Evolutionary conservation across 345 rosid genomes (phyloP).

Genomic region (Aquilaria sinensis): DNA sequence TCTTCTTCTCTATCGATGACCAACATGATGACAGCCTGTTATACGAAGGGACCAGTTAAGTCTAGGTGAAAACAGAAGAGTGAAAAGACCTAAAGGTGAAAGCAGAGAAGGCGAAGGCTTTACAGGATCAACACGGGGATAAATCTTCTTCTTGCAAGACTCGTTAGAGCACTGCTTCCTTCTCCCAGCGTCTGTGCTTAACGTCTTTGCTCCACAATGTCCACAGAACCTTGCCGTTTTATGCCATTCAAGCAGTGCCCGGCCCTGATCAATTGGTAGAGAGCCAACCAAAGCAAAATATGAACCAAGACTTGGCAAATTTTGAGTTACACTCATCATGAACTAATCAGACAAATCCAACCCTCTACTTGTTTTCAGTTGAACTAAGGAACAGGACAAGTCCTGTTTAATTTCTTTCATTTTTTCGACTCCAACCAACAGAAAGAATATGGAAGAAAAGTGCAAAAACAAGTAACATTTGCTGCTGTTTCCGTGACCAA

Average conservation of each 20-base stretch:
- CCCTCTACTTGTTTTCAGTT: no score
- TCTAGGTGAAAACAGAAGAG: neutral
- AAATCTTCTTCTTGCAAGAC: conserved; percentile 54
- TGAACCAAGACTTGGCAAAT: no score
- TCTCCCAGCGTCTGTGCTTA: conserved; percentile 77
- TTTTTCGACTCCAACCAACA: no score
- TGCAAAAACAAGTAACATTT: no score
- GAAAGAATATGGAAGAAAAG: no score
- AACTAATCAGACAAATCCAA: no score
- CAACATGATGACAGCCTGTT: conserved; percentile 92
- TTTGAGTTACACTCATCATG: no score
- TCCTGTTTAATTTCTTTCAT: no score
- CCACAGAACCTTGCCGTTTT: conserved; percentile 65
- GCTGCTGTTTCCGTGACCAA: no score
- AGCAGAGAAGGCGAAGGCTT: neutral
- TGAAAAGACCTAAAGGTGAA: neutral
- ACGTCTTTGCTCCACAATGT: conserved; percentile 56
- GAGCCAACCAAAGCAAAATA: no score
- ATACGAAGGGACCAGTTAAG: conserved; percentile 3
- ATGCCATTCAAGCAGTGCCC: conserved; percentile 92
- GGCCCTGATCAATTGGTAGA: conserved; percentile 40
- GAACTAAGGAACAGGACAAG: no score
- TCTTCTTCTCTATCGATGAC: conserved; percentile 87
- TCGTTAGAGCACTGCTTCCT: conserved; percentile 68
- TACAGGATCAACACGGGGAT: conserved; percentile 96